Evolutionary conservation across 306 rosid genomes (phyloP), one percentile per base, ranked within the genome.

Genomic region (Dryas alaskensis): DNA sequence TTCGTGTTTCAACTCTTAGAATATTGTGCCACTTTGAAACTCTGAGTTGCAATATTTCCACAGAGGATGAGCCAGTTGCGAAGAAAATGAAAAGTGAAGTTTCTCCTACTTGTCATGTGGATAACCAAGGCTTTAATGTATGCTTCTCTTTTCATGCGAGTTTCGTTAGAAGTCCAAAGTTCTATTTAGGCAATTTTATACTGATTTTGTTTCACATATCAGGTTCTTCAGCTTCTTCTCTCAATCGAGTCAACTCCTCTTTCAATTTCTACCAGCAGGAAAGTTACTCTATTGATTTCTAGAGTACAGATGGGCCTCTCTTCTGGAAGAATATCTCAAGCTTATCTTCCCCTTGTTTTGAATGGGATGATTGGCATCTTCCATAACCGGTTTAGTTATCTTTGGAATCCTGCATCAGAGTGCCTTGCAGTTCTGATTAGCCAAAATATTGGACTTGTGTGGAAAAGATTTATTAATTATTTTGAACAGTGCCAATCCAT

Each of bases 401-500:
- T 91, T 78, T 91, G 97, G 97, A 71, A 65, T 83, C 92, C 96
- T 70, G 86, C 84, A 58, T 83, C 86, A 55, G 96, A 91, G 76
- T 94, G 98, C 81, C 87, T 91, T 73, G 84, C 92, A 53, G 89
- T 87, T 72, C 79, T 91, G 82, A 48, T 91, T 63, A 83, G 87
- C 83, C 77, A 72, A 64, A 75, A 88, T 85, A 74, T 73, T 39
- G 68, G 55, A 55, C 80, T 72, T 58, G 90, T 85, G 64, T 89
- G 96, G 94, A 90, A 89, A 69, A 72, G 39, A 42, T 79, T 94
- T 54, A 40, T 87, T 52, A 47, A 7, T 60, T 84, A 85, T 84
- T 81, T 91, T 60, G 86, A 80, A 74, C 80, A 57, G 55, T 84
- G 85, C 71, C 87, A 81, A 64, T 79, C 77, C 42, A 66, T 57